phyloP scores from a whole-genome alignment of 2,329 filamentous ascomycete species.

The Nemania sp. region DNA sequence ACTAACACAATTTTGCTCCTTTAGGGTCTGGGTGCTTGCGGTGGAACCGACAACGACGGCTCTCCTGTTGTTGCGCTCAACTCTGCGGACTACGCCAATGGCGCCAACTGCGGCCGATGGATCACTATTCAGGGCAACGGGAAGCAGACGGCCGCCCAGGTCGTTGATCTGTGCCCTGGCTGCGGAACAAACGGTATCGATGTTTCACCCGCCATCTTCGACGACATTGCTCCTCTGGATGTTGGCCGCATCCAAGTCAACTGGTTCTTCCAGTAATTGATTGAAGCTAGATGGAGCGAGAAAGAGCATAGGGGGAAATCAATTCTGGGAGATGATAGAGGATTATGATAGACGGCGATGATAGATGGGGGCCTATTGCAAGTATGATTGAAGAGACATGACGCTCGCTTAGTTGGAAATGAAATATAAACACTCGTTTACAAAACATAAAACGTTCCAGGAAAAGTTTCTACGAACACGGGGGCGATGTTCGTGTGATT shows the following conservation, averaged over 20 bases:
- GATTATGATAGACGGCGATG: background rate
- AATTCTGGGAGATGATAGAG: background rate
- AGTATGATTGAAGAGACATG: background rate
- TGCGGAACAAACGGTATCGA: constrained; percentile 20
- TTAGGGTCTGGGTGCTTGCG: constrained; percentile 26
- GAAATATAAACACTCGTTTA: background rate
- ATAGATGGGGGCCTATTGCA: too few species aligned
- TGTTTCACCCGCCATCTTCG: constrained; percentile 24
- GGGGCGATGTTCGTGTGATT: too few species aligned
- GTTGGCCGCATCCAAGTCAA: constrained; percentile 17
- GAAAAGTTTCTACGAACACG: too few species aligned
- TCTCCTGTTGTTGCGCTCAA: constrained; percentile 24
- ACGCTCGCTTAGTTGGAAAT: background rate
- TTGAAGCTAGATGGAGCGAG: background rate
- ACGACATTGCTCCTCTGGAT: constrained; percentile 19
- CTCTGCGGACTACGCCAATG: constrained; percentile 20
- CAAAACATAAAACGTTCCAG: too few species aligned
- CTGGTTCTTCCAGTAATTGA: constrained; percentile 30
- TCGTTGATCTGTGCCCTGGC: constrained; percentile 25
- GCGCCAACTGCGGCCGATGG: constrained; percentile 24
- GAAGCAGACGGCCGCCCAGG: constrained; percentile 14
- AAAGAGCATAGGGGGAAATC: background rate
- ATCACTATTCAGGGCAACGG: constrained; percentile 26
- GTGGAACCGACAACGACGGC: constrained; percentile 10
- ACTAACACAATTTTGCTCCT: constrained; percentile 1